Conservation (phyloP, 176 grass and related monocot species). For the Triticum turgidum region DNA sequence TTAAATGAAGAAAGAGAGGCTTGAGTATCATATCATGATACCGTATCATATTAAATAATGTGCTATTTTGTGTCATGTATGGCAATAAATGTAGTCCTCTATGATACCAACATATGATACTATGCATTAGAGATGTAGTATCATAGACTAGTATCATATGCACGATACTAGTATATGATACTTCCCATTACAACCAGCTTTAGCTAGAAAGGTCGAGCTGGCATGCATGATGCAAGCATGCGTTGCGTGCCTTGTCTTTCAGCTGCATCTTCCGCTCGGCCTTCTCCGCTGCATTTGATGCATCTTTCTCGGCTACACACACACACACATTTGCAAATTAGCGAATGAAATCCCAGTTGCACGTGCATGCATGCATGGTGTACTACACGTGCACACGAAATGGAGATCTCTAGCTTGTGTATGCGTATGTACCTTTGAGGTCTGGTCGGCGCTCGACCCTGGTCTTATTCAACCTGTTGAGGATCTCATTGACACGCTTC, state of each 20-base stretch:
- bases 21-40: no score
- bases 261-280: constrained; percentile 74
- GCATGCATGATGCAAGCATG: no score
- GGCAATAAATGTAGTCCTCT: no score
- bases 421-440: constrained; percentile 52
- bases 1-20: no score
- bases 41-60: no score
- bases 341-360: not conserved
- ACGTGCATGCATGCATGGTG: not conserved
- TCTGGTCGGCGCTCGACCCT: constrained; percentile 82
- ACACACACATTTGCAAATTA: not conserved
- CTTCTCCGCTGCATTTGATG: constrained; percentile 71
- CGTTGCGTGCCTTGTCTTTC: constrained; percentile 61
- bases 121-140: no score
- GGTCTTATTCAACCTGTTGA: constrained; percentile 95
- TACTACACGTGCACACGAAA: not conserved
- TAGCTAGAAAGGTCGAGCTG: not conserved
- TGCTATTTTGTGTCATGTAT: no score
- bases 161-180: no score
- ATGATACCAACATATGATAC: no score
- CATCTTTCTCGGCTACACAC: constrained; percentile 76
- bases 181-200: no score
- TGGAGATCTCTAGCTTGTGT: not conserved
- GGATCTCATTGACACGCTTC: constrained; percentile 91
- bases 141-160: no score